These are phyloP conservation scores for Verticillium nonalfalfae DNA, from an alignment of 2,329 filamentous ascomycete species.

Conservation along the genomic window DNA sequence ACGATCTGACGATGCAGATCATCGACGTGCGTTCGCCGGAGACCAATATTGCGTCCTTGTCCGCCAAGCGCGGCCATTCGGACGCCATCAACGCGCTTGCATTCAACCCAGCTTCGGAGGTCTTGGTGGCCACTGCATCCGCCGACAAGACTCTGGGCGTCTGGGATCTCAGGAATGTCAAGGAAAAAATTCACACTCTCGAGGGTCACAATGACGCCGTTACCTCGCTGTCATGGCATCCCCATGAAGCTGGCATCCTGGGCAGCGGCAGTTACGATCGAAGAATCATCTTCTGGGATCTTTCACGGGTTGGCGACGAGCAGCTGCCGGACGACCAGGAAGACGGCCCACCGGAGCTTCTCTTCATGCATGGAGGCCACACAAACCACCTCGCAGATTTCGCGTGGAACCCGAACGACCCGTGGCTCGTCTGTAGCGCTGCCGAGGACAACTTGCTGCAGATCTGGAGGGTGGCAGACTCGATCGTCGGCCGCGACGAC, in stretches of 20 bases:
- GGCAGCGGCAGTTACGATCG: slow-evolving; percentile 91
- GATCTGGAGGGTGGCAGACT: slow-evolving; percentile 82
- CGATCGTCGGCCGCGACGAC: slow-evolving; percentile 73
- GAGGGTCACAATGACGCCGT: slow-evolving; percentile 87
- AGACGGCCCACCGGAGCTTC: slow-evolving; percentile 89
- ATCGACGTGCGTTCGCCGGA: slow-evolving; percentile 72
- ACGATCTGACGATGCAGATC: slow-evolving; percentile 89
- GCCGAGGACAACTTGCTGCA: slow-evolving; percentile 96
- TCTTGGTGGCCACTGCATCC: slow-evolving; percentile 84
- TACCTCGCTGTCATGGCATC: slow-evolving; percentile 92
- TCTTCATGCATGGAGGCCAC: slow-evolving; percentile 99
- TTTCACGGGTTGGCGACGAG: slow-evolving; percentile 86
- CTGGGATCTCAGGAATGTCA: slow-evolving; percentile 91
- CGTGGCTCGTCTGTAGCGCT: slow-evolving; percentile 92
- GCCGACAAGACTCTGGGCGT: slow-evolving; percentile 92
- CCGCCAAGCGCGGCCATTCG: slow-evolving; percentile 67
- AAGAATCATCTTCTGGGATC: slow-evolving; percentile 93
- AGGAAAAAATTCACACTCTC: slow-evolving; percentile 81
- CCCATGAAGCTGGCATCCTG: slow-evolving; percentile 78
- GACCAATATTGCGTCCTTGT: slow-evolving; percentile 60
- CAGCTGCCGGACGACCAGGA: slow-evolving; percentile 92
- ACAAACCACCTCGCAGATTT: slow-evolving; percentile 97
- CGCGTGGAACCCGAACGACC: slow-evolving; percentile 94
- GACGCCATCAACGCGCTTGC: slow-evolving; percentile 95
- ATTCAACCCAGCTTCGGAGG: slow-evolving; percentile 90